These are phyloP conservation scores for Trametes sanguinea DNA, from an alignment of 768 basidiomycete genomes.

Conservation along the genomic window DNA sequence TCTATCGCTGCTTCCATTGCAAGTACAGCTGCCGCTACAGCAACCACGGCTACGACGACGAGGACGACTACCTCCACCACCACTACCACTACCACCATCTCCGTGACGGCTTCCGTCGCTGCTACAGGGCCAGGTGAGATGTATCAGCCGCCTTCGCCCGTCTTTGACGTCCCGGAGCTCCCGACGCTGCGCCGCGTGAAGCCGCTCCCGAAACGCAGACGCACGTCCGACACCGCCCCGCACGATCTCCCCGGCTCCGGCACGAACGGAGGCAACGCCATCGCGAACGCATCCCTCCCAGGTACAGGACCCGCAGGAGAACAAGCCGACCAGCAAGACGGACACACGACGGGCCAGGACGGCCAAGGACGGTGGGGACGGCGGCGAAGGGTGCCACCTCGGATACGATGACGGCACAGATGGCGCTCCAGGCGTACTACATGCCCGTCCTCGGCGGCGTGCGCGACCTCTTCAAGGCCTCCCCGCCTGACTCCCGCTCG, in stretches of 20 bases:
- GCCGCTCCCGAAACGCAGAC: constrained; percentile 76
- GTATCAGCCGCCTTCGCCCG: constrained; percentile 57
- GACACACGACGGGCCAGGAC: background rate
- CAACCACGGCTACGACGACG: too few relatives aligned
- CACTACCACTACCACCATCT: background rate
- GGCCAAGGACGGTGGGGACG: constrained; percentile 7
- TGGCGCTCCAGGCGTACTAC: constrained; percentile 66
- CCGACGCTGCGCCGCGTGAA: constrained; percentile 65
- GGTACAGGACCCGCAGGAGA: constrained; percentile 26
- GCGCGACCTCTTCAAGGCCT: constrained; percentile 42
- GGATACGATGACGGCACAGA: constrained; percentile 52
- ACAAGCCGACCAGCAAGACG: constrained; percentile 19
- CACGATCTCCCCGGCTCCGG: constrained; percentile 10
- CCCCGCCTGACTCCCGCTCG: constrained; percentile 21
- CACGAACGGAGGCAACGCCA: constrained; percentile 27
- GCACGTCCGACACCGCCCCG: constrained; percentile 43
- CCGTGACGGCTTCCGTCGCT: background rate
- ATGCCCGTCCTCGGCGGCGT: constrained; percentile 55
- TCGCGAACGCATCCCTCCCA: constrained; percentile 1
- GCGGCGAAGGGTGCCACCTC: constrained; percentile 1
- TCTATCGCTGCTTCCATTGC: too few relatives aligned
- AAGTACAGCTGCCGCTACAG: too few relatives aligned
- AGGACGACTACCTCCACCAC: background rate
- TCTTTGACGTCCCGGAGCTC: constrained; percentile 68
- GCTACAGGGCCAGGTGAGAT: constrained; percentile 36